Conservation (phyloP, 441 rosid species). For the Erodium chrysanthum region DNA sequence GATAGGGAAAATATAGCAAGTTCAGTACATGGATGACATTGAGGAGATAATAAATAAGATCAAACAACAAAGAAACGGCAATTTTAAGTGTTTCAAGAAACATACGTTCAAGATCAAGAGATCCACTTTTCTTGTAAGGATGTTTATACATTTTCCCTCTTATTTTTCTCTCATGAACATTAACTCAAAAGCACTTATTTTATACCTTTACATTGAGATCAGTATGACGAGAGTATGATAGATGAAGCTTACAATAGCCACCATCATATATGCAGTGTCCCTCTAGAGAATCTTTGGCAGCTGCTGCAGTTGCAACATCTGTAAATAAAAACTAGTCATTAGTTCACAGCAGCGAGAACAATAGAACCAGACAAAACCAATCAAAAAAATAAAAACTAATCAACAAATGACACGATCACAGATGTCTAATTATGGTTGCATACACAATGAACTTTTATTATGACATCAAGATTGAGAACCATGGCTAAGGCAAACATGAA, state of each 20-base stretch:
- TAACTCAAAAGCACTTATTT: slow-evolving; percentile 55
- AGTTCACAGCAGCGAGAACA: no score
- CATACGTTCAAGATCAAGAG: slow-evolving; percentile 39
- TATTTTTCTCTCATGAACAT: slow-evolving; percentile 33
- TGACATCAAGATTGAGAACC: no score
- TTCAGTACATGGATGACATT: slow-evolving; percentile 4
- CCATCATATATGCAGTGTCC: slow-evolving; percentile 99
- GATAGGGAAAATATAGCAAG: not conserved
- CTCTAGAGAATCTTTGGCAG: slow-evolving; percentile 87
- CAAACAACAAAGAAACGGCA: slow-evolving; percentile 9
- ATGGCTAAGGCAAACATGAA: no score
- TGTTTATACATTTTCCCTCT: slow-evolving; percentile 1
- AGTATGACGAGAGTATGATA: slow-evolving; percentile 99
- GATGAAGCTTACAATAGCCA: slow-evolving; percentile 99
- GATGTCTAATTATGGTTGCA: no score
- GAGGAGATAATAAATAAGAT: not conserved
- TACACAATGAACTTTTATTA: no score
- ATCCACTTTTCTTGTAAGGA: slow-evolving; percentile 20
- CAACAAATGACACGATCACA: no score
- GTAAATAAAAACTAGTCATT: slow-evolving; percentile 19
- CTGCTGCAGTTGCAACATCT: slow-evolving; percentile 78
- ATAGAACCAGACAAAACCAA: no score
- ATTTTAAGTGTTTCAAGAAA: slow-evolving; percentile 35
- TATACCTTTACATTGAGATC: slow-evolving; percentile 99
- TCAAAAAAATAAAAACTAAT: no score